Evolutionary conservation across 306 rosid genomes (phyloP).

Genomic region (Lathyrus tuberosus): DNA sequence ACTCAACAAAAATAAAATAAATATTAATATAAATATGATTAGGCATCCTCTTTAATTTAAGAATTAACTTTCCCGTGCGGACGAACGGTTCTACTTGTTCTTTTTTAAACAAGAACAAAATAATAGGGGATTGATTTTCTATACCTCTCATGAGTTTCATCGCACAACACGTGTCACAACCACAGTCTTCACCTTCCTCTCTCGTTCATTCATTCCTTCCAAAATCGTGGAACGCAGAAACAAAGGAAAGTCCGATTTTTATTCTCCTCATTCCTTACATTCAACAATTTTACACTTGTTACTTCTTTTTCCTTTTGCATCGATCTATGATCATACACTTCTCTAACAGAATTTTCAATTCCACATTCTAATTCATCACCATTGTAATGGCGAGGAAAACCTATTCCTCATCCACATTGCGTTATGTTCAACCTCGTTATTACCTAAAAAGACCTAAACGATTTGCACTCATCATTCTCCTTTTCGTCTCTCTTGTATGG

Average conservation of each 20-base stretch:
- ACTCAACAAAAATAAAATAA: too few relatives aligned
- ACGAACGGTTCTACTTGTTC: too few relatives aligned
- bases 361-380: neutral
- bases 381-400: slow-evolving; percentile 46
- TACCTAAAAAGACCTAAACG: slow-evolving; percentile 53
- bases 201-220: neutral
- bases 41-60: too few relatives aligned
- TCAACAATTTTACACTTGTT: neutral
- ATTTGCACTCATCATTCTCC: slow-evolving; percentile 38
- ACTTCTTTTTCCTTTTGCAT: neutral
- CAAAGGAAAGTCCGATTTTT: neutral
- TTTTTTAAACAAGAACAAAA: too few relatives aligned
- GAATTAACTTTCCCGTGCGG: too few relatives aligned
- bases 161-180: neutral
- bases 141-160: neutral
- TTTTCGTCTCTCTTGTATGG: slow-evolving; percentile 44
- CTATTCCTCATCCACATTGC: slow-evolving; percentile 40
- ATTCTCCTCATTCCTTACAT: neutral
- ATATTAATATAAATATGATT: too few relatives aligned
- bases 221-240: neutral
- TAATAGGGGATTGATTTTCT: too few relatives aligned
- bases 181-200: neutral
- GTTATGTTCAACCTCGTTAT: slow-evolving; percentile 50
- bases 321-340: neutral
- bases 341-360: neutral